phyloP scores from a whole-genome alignment of 73 alveolate genomes.

The Tetrahymena borealis region DNA sequence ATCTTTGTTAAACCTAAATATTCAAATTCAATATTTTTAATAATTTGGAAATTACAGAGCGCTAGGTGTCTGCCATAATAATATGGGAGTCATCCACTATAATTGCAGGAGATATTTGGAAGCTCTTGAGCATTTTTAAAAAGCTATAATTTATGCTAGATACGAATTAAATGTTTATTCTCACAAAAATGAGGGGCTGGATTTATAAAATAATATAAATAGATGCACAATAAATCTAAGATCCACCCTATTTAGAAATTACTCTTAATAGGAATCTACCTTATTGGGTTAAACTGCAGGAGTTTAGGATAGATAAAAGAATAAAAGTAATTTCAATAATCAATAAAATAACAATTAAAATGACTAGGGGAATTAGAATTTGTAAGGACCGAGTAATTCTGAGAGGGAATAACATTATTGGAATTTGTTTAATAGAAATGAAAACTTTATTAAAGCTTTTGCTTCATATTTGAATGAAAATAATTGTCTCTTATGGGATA shows the following conservation, averaged over 20 bases:
- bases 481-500: background rate
- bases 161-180: background rate
- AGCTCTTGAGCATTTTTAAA: background rate
- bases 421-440: background rate
- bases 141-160: background rate
- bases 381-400: background rate
- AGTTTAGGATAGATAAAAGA: too few species aligned
- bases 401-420: background rate
- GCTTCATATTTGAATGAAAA: background rate
- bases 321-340: background rate
- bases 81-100: background rate
- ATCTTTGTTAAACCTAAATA: background rate
- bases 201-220: background rate
- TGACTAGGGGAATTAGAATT: background rate
- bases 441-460: background rate
- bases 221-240: background rate
- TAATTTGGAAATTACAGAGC: background rate
- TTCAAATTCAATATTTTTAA: background rate
- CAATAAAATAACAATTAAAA: background rate
- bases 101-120: background rate
- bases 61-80: background rate
- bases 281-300: too few species aligned
- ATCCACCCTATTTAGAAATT: background rate
- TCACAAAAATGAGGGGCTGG: background rate
- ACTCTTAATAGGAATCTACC: background rate